Evolutionary conservation across 441 rosid species (phyloP).

Genomic region (Croton laevigatus): DNA sequence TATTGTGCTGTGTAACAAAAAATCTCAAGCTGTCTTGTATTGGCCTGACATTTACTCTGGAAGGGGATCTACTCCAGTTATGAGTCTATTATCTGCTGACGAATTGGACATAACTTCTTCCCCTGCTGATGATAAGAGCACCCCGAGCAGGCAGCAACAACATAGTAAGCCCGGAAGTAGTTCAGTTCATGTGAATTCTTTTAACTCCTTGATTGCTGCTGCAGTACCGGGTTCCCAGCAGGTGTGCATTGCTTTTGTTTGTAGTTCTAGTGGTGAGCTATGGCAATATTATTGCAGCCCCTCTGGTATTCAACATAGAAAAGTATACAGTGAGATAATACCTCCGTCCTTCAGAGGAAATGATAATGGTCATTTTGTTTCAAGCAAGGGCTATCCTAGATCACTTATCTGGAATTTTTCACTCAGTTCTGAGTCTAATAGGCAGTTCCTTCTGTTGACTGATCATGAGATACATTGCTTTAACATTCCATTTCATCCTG

Average conservation of each 20-base stretch:
- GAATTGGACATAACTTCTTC: constrained; percentile 45
- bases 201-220: constrained; percentile 71
- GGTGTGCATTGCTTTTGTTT: constrained; percentile 63
- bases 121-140: constrained; percentile 33
- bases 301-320: constrained; percentile 37
- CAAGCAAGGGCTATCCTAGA: constrained; percentile 76
- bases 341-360: constrained; percentile 37
- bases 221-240: constrained; percentile 36
- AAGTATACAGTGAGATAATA: constrained; percentile 33
- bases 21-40: constrained; percentile 55
- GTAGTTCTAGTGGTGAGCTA: constrained; percentile 70
- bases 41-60: constrained; percentile 72
- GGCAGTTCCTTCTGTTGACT: constrained; percentile 71
- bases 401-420: constrained; percentile 71
- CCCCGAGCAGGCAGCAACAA: constrained; percentile 32
- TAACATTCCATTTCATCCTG: constrained; percentile 41
- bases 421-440: constrained; percentile 30
- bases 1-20: constrained; percentile 60
- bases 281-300: constrained; percentile 80
- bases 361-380: constrained; percentile 35
- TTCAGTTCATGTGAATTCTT: constrained; percentile 35
- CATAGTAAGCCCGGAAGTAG: constrained; percentile 33
- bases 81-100: constrained; percentile 37
- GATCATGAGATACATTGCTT: constrained; percentile 80
- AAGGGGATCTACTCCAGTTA: constrained; percentile 43